These are phyloP conservation scores for Lizonia empirigonia DNA, from an alignment of 2,329 filamentous ascomycete species.

Conservation along the genomic window DNA sequence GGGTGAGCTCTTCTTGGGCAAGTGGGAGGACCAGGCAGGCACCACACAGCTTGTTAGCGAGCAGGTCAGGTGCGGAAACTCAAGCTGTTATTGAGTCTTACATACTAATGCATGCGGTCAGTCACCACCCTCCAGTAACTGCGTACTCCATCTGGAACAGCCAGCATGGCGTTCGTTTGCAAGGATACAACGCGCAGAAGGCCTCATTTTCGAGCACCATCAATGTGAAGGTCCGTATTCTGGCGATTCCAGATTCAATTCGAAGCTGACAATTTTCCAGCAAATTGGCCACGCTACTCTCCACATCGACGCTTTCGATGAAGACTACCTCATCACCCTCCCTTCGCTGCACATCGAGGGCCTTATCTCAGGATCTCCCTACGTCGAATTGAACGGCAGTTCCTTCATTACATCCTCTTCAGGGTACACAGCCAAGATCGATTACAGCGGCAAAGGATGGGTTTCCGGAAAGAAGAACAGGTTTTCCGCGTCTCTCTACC, in stretches of 20 bases:
- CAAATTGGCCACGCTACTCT: slow-evolving; percentile 89
- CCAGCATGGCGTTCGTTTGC: slow-evolving; percentile 73
- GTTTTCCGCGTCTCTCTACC: slow-evolving; percentile 77
- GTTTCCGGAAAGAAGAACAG: slow-evolving; percentile 94
- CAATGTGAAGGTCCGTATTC: slow-evolving; percentile 69
- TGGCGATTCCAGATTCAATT: accelerated
- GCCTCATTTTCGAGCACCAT: slow-evolving; percentile 94
- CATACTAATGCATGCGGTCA: slow-evolving; percentile 35
- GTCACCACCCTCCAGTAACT: slow-evolving; percentile 91
- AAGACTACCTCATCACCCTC: slow-evolving; percentile 88
- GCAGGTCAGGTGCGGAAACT: slow-evolving; percentile 72
- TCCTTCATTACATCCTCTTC: slow-evolving; percentile 86
- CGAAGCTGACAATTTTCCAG: slow-evolving; percentile 29
- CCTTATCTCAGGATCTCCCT: slow-evolving; percentile 82
- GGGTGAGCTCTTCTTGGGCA: slow-evolving; percentile 90
- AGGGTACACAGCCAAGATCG: slow-evolving; percentile 86
- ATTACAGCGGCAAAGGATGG: slow-evolving; percentile 95
- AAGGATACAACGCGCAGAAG: slow-evolving; percentile 95
- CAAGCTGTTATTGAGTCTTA: not conserved
- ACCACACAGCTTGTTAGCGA: slow-evolving; percentile 88
- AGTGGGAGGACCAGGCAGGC: slow-evolving; percentile 83
- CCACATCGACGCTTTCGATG: slow-evolving; percentile 69
- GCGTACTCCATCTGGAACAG: slow-evolving; percentile 92
- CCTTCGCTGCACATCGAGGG: slow-evolving; percentile 93
- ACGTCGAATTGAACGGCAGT: slow-evolving; percentile 85